Base-by-base conservation (phyloP, 2,329 filamentous ascomycete species). In the Lasiodiplodia citricola region DNA sequence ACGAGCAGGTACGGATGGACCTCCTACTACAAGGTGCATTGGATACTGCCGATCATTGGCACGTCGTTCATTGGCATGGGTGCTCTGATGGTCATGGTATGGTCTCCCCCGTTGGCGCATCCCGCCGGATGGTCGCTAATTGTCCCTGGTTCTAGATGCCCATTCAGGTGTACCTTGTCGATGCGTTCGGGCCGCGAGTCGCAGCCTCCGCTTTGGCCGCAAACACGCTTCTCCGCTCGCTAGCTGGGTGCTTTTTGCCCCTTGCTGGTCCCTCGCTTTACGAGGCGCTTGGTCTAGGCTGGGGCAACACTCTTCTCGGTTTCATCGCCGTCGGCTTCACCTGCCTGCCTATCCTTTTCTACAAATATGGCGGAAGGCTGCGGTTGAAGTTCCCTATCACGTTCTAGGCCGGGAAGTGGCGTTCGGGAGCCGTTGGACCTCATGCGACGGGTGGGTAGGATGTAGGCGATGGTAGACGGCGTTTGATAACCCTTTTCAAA, bases 131-230 rank as follows among this genome's bases (percentile, higher is more conserved):
- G 31, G 31, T 35, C 7, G 31, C 31, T 35, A 10, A 35, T 35
- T 35, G 31, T 35, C 7, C 31, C 31, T 41, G 31, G 44, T 44
- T 47, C 44, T 55, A 21, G 41, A 18, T 67, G 65, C 54, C 79
- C 86, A n/a, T 47, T 1, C 84, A 87, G 66, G 87, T 87, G 2
- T 93, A 92, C 72, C 83, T 92, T 3, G 85, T 91, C 41, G 89
- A 92, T 68, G 84, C 86, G 1, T 91, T 86, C 73, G 89, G 71
- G 86, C 88, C 1, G 88, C 79, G 0, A 75, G 72, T 2, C 90
- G 88, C 0, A 84, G 91, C 1, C 31, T 35, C 31, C 31, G 31
- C 31, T 35, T 10, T 35, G 31, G 90, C 91, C 0, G 89, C 89
- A 1, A 90, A 87, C 71, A 79, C 89, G 0, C 84, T 91, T 2